Evolutionary conservation across 2,329 filamentous ascomycete genomes (phyloP), one percentile per base, ranked within the genome.

Genomic region (Ilyonectria robusta): DNA sequence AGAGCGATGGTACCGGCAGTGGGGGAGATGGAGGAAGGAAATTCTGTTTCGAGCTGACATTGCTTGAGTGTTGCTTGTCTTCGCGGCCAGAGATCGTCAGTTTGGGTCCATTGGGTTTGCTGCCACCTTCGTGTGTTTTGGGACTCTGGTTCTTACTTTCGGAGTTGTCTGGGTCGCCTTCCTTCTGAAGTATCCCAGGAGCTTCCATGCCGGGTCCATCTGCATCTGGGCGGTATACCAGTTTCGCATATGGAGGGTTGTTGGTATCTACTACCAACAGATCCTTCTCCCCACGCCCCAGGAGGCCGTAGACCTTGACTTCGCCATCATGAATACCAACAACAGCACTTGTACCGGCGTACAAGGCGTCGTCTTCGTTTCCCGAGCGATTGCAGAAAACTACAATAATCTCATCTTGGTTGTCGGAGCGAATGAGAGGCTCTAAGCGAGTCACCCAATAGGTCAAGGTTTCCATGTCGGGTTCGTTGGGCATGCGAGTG

Each of bases 361-460:
- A 96, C 0, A 88, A 85, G 0, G 85, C 90, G 0, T 89, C 86
- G 6, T 84, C 87, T 72, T 95, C 93, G 1, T 82, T 84, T 0
- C 93, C 93, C 33, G 86, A 87, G 3, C 93, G 85, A 76, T 96
- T 95, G 50, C 89, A 89, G 69, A 94, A 86, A 0, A 95, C 84
- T 0, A 95, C 84, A 42, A 93, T 88, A 19, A 92, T 85, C 63
- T 93, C 91, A 0, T 88, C 85, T 0, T 83, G 74, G 0, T 68
- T 81, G 2, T 89, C 84, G 0, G 81, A 75, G 10, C 85, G 82
- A 33, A 91, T 88, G 0, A 92, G 61, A 0, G 93, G 93, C 62
- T 92, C 89, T 4, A 95, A 84, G 0, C 93, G 86, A 19, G 88
- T 86, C 0, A 94, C 83, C 93, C 93, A 95, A 73, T 95, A 95